These are phyloP conservation scores for Podaxis mareebaensis DNA, from an alignment of 768 basidiomycete species.

Conservation along the genomic window DNA sequence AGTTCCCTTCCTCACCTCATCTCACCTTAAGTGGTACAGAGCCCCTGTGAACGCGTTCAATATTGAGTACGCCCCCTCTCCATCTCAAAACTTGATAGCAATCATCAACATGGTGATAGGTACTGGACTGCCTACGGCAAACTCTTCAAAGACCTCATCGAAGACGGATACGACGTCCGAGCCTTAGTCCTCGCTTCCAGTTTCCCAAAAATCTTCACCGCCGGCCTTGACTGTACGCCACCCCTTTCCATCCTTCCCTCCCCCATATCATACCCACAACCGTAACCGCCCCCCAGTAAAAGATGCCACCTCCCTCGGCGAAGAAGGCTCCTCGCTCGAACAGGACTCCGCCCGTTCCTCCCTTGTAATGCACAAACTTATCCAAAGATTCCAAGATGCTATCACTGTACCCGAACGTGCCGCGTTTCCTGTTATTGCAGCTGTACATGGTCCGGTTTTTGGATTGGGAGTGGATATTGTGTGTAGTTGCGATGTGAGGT, in stretches of 20 bases:
- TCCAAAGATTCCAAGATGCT: conserved; percentile 66
- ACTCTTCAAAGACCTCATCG: conserved; percentile 56
- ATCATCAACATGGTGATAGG: too few species aligned
- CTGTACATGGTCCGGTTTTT: conserved; percentile 71
- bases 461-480: conserved; percentile 83
- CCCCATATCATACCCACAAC: neutral
- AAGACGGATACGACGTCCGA: conserved; percentile 56
- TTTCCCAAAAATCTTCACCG: conserved; percentile 75
- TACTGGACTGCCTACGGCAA: conserved; percentile 69
- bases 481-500: conserved; percentile 75
- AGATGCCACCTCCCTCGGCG: conserved; percentile 28
- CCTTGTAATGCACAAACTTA: conserved; percentile 44
- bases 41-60: conserved; percentile 70
- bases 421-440: conserved; percentile 80
- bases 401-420: conserved; percentile 70
- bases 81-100: too few species aligned
- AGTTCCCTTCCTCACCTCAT: too few species aligned
- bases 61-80: conserved; percentile 28
- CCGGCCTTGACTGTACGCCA: conserved; percentile 74
- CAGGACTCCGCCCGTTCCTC: conserved; percentile 56
- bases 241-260: neutral
- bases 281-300: conserved; percentile 25
- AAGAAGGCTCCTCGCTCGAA: conserved; percentile 20
- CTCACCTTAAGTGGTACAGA: conserved; percentile 29
- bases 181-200: conserved; percentile 73